Base-by-base conservation (phyloP, 2,329 filamentous ascomycete genomes). In the Orbilia javanica region DNA sequence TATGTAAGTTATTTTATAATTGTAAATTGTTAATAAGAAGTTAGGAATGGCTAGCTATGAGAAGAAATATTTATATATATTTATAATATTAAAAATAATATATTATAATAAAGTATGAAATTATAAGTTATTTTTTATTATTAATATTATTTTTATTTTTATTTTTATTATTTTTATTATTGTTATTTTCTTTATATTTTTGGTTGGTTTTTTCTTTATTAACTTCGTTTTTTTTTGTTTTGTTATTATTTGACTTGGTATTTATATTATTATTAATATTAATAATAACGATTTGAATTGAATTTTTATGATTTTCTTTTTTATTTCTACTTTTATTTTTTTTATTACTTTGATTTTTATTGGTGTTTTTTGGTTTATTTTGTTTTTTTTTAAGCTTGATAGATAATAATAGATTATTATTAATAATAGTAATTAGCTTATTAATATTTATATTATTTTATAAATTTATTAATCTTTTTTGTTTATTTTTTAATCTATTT, bases 241-340 rank as follows among this genome's bases (percentile, higher is more conserved):
- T 48, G 7, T 48, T 48, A 48, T 18, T 48, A 22, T 48, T 20
- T 48, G 20, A 48, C 2, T 48, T 20, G 20, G 4, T 48, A 48
- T 48, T 44, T 11, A 44, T 44, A 44, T 44, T 44, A 44, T 8
- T 8, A 44, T 39, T 70, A 62, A 44, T 36, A 34, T 50, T 42
- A 48, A 64, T 29, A 72, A 34, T 29, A 10, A 27, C 29, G 7
- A 39, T 48, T 50, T 31, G 20, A 31, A 34, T 29, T 34, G 39
- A n/a, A 29, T 27, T 52, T 67, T 8, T 39, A 31, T 31, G 8
- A 27, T 29, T 36, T 65, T 46, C 22, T 36, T 34, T 20, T 64
- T 29, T 27, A 60, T 36, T 31, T 62, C 65, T 65, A 46, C 10
- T 42, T 39, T 48, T 48, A 20, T 48, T 20, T 48, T 48, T 48